A percentile compares a stretch with the other conserved stretches of the same genome.
Evolutionary conservation across 305 asterid genomes (phyloP).

Genomic region (Salvia sclarea): DNA sequence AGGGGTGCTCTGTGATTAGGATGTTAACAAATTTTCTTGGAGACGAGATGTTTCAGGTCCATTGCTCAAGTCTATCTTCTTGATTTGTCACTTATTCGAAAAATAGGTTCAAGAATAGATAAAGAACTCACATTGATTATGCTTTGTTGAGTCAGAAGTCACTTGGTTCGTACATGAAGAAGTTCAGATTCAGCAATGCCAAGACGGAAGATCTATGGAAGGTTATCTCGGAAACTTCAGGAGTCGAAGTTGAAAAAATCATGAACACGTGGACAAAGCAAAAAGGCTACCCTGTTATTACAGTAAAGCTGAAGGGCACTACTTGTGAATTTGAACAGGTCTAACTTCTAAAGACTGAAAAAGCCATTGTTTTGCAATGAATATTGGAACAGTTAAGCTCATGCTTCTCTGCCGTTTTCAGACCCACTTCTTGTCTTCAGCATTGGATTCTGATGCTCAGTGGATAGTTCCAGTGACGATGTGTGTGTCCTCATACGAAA

Average conservation of each 20-base stretch:
- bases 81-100: background rate
- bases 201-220: conserved; percentile 50
- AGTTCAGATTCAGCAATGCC: conserved; percentile 39
- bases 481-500: conserved; percentile 34
- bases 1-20: conserved; percentile 41
- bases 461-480: conserved; percentile 45
- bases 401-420: conserved; percentile 15
- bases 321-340: conserved; percentile 45
- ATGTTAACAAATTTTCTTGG: conserved; percentile 45
- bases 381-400: background rate
- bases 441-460: conserved; percentile 26
- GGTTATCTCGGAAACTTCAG: conserved; percentile 47
- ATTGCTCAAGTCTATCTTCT: background rate
- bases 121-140: background rate
- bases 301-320: conserved; percentile 32
- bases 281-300: conserved; percentile 44
- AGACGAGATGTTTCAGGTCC: conserved; percentile 41
- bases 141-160: conserved; percentile 38
- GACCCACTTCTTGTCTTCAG: conserved; percentile 37
- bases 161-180: conserved; percentile 39
- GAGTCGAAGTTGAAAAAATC: conserved; percentile 33
- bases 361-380: background rate
- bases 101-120: background rate
- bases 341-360: background rate
- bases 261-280: conserved; percentile 49